Conservation (phyloP, 2,329 filamentous ascomycete species). For the Botrytis galanthina region DNA sequence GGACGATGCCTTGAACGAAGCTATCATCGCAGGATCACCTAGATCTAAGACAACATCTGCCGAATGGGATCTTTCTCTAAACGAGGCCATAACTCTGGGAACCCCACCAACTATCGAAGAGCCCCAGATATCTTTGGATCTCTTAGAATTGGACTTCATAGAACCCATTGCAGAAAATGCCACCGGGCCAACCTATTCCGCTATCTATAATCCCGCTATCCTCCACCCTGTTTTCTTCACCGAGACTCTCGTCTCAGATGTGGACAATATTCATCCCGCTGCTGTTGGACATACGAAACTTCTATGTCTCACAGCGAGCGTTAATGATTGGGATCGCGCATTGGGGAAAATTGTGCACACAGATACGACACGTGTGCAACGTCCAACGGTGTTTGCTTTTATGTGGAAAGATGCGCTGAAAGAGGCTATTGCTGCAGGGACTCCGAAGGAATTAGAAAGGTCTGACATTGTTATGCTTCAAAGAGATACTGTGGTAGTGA, state of each 20-base stretch:
- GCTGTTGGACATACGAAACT: constrained; percentile 22
- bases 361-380: constrained; percentile 23
- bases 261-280: constrained; percentile 25
- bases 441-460: background rate
- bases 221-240: constrained; percentile 29
- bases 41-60: constrained; percentile 13
- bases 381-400: constrained; percentile 11
- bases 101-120: constrained; percentile 21
- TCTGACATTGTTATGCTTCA: background rate
- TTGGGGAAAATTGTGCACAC: constrained; percentile 25
- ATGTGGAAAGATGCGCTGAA: constrained; percentile 15
- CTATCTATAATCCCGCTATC: constrained; percentile 23
- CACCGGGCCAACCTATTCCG: background rate
- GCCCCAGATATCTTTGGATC: background rate
- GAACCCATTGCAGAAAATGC: background rate
- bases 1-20: constrained; percentile 32
- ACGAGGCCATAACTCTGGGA: constrained; percentile 23
- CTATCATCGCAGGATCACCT: constrained; percentile 27
- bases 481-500: background rate
- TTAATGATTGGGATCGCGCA: constrained; percentile 29
- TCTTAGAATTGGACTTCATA: no score
- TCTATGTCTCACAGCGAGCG: constrained; percentile 14
- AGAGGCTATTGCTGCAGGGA: constrained; percentile 14
- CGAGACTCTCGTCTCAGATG: constrained; percentile 17
- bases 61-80: constrained; percentile 29